phyloP scores from a whole-genome alignment of 75 land plant genomes.

The Cupressus sempervirens region DNA sequence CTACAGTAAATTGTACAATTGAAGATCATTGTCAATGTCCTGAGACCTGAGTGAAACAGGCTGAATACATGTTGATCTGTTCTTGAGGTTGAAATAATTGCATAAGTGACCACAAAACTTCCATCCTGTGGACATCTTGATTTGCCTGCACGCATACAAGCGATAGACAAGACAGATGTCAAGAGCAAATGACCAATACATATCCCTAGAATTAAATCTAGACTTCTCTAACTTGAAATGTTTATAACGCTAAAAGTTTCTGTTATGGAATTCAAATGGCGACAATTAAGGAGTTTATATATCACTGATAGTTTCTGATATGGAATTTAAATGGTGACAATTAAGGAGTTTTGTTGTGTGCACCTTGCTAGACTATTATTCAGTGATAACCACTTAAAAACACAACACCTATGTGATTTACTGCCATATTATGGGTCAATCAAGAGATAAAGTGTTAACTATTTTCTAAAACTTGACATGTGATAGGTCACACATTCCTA shows the following conservation, averaged over 20 bases:
- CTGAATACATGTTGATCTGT: not conserved
- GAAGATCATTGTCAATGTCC: not conserved
- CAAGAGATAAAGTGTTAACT: not conserved
- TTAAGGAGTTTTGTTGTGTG: not conserved
- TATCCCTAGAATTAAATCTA: not conserved
- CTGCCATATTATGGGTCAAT: not conserved
- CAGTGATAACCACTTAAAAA: not conserved
- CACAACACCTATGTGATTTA: not conserved
- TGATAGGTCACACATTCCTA: not conserved
- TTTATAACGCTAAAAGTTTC: not conserved
- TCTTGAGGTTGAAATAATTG: constrained; percentile 3
- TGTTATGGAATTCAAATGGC: not conserved
- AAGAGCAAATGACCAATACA: not conserved
- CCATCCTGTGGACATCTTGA: not conserved
- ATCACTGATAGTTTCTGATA: not conserved
- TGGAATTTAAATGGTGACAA: not conserved
- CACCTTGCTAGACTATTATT: not conserved
- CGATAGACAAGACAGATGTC: not conserved
- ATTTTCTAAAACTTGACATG: not conserved
- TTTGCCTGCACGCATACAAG: not conserved
- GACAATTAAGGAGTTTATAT: not conserved
- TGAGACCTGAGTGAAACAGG: not conserved
- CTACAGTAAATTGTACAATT: not conserved
- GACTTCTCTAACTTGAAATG: not conserved
- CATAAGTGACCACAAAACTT: not conserved